Base-by-base conservation (phyloP, 2,329 filamentous ascomycete species). In the Fusarium newnesense region DNA sequence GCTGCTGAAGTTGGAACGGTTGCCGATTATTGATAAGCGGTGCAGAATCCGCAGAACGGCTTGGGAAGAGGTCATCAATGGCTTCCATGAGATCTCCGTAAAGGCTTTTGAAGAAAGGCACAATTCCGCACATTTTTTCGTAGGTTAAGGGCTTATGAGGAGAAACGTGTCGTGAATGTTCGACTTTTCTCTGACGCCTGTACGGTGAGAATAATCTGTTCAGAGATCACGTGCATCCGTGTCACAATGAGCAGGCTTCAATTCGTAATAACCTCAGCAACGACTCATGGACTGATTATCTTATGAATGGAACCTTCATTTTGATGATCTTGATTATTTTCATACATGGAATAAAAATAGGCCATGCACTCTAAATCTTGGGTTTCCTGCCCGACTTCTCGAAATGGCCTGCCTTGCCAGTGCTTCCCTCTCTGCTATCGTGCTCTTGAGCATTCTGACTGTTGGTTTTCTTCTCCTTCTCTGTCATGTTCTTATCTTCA, bases 41-140 rank as follows among this genome's bases (percentile, higher is more conserved):
- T n/a, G 66, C 24, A 16, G 66, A 53, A 21, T 65, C 59, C n/a
- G 40, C 7, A 15, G 67, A 53, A 13, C 15, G 60, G 9, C 43
- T 59, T 7, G 67, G 67, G 9, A 70, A 69, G 6, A 69, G 67
- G 16, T 69, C 67, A 9, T 70, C 67, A 21, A 69, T 70, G 9
- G 67, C 67, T 39, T 69, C 67, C 37, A 65, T 30, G 19, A 69
- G 36, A 36, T 69, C 67, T 12, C 49, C 67, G 2, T 65, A 69
- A 2, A 69, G 65, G 1, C 52, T 15, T 53, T 56, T 69, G 21
- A 70, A 2, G 5, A 69, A 69, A 0, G 59, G 52, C 1, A 59
- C 6, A 2, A 69, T 69, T 16, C 67, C 67, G 9, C 67, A 69
- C 67, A 69, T 69, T 54, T 37, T 59, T 19, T 18, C 5, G 34